Percentiles rank a stretch among this genome's conserved stretches.
These are phyloP conservation scores for Suhomyces guaymorum DNA, from an alignment of 1,139 yeast species.

Conservation along the genomic window DNA sequence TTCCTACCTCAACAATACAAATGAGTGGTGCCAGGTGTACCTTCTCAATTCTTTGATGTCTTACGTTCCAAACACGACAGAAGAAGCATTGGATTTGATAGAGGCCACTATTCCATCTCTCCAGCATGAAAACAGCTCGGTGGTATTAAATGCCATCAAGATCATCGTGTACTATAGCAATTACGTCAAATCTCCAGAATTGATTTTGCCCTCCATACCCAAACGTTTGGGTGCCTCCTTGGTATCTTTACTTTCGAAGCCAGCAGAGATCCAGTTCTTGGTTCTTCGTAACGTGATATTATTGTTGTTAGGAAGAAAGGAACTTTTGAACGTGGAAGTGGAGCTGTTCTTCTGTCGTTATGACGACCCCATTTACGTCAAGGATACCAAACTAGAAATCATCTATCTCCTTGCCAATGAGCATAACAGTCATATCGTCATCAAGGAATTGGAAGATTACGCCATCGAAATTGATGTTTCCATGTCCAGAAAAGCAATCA, in stretches of 20 bases:
- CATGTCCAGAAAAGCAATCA: constrained; percentile 81
- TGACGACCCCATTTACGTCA: constrained; percentile 85
- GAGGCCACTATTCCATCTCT: constrained; percentile 72
- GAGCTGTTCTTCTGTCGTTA: constrained; percentile 78
- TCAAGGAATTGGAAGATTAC: constrained; percentile 79
- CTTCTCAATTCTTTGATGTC: constrained; percentile 68
- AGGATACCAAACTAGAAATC: constrained; percentile 87
- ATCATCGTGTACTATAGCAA: constrained; percentile 71
- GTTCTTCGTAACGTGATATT: constrained; percentile 80
- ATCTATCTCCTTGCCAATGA: constrained; percentile 76
- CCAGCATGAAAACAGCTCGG: constrained; percentile 81
- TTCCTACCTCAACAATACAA: constrained; percentile 50
- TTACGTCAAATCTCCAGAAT: constrained; percentile 52
- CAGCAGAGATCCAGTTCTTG: constrained; percentile 81
- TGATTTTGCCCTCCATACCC: constrained; percentile 53
- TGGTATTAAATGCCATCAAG: constrained; percentile 75
- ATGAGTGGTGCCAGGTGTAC: constrained; percentile 82
- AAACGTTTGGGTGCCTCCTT: constrained; percentile 71
- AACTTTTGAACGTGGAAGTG: constrained; percentile 64
- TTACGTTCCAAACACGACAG: constrained; percentile 67
- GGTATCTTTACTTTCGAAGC: constrained; percentile 70
- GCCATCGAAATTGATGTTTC: constrained; percentile 84
- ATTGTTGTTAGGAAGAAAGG: constrained; percentile 65
- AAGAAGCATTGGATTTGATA: constrained; percentile 66
- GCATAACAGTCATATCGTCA: constrained; percentile 58